Percentiles rank a stretch among this genome's conserved stretches.
Conservation (phyloP, 2,329 filamentous ascomycete genomes). For the Chrysosporium queenslandicum region DNA sequence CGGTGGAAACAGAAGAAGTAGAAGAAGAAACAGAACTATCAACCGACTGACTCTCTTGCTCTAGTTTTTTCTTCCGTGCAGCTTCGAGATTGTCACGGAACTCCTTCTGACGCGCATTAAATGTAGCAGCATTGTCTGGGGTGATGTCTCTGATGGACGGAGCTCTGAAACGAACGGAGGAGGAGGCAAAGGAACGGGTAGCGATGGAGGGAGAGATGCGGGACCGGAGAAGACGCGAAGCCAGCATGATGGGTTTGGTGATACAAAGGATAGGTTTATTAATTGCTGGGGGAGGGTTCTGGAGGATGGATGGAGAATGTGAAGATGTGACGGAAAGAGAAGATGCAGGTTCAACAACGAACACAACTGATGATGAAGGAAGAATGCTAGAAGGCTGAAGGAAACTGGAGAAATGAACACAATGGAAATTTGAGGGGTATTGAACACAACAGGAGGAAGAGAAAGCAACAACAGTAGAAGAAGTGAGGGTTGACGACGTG, state of each 20-base stretch:
- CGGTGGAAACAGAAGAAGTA: conserved; percentile 31
- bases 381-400: background rate
- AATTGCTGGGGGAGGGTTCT: background rate
- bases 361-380: background rate
- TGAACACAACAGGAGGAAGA: background rate
- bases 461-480: background rate
- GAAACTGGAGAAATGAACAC: conserved; percentile 1
- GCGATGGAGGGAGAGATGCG: conserved; percentile 40
- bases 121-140: conserved; percentile 59
- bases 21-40: conserved; percentile 38
- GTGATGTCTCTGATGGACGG: conserved; percentile 84
- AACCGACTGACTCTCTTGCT: conserved; percentile 70
- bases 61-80: conserved; percentile 63
- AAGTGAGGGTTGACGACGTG: background rate
- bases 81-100: conserved; percentile 75
- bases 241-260: conserved; percentile 30
- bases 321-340: background rate
- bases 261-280: background rate
- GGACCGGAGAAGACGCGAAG: conserved; percentile 42
- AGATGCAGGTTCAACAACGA: background rate
- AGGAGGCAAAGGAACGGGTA: conserved; percentile 50
- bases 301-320: background rate
- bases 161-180: conserved; percentile 42
- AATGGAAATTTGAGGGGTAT: background rate
- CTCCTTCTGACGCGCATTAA: conserved; percentile 72